Conservation (phyloP, 2,329 filamentous ascomycete genomes). For the Tolypocladium nubicola region DNA sequence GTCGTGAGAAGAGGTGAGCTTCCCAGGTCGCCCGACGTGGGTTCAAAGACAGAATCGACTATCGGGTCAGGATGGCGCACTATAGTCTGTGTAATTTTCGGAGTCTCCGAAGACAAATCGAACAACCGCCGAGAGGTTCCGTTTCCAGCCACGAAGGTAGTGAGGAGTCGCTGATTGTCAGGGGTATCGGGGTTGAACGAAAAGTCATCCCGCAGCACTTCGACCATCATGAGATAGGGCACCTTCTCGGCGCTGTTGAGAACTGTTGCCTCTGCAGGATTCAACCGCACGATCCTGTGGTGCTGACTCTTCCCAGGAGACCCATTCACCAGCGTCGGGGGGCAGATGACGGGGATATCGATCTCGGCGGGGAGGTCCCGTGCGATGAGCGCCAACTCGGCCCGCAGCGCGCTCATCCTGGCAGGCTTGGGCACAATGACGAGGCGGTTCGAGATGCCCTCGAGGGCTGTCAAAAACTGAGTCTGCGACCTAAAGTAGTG, state of each 20-base stretch:
- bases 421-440: constrained; percentile 75
- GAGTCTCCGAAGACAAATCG: constrained; percentile 55
- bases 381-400: constrained; percentile 69
- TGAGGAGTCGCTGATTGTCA: constrained; percentile 59
- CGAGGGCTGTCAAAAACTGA: constrained; percentile 68
- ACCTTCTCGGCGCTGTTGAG: constrained; percentile 82
- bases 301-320: constrained; percentile 66
- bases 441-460: constrained; percentile 76
- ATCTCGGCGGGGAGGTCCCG: constrained; percentile 76
- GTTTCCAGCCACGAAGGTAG: constrained; percentile 45
- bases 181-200: constrained; percentile 66
- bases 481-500: constrained; percentile 79
- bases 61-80: constrained; percentile 31
- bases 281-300: constrained; percentile 73
- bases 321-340: constrained; percentile 62
- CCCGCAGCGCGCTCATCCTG: constrained; percentile 68
- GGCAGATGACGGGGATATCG: constrained; percentile 73
- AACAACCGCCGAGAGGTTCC: constrained; percentile 51
- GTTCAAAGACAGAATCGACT: constrained; percentile 72
- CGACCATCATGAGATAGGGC: constrained; percentile 75
- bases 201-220: constrained; percentile 73
- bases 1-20: constrained; percentile 59
- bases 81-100: constrained; percentile 31
- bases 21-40: constrained; percentile 66
- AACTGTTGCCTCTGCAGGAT: constrained; percentile 75